Evolutionary conservation across 768 basidiomycete genomes (phyloP), one percentile per base, ranked within the genome.

Genomic region (Tremella mesenterica): DNA sequence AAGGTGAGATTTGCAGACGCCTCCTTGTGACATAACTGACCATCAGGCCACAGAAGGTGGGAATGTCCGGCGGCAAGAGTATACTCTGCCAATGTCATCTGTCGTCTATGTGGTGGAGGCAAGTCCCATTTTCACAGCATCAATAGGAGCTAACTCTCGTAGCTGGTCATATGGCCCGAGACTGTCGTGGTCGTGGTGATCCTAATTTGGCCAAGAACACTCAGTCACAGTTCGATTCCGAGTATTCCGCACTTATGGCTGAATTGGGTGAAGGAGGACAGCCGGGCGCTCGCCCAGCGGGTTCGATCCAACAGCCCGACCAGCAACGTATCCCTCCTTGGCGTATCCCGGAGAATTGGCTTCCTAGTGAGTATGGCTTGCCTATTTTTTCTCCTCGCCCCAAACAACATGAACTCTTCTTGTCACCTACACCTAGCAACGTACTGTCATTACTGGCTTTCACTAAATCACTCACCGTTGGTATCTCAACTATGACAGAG

Each of bases 51-150:
- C 71, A 85, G 93, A 75, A 92, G 96, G 82, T 97, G 90, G 77
- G 95, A 97, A 75, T 99, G 95, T 74, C 91, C 92, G 16, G 89
- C 96, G 76, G 89, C 95, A 75, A 84, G 87, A 74, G 95, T 95
- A 77, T 97, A 91, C 77, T 92, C 89, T 63, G 95, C 95, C 77
- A 93, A 93, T 44, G 92, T 99, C 78, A 93, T 96, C 71, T 99
- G 95, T 79, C 91, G 90, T 69, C 83, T 92, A 67, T 99, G 95
- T 74, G 93, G 93, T 57, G 92, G 89, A 67, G 70, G 68, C 67
- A 53, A 65, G 70, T 59, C 28, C n/a, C 26, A 27, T 44, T 20
- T 31, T 53, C 29, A 20, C 13, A 26, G 5, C 10, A 8, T 27
- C 20, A 14, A 16, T n/a, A n/a, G 36, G 13, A 8, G 10, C 50